Conservation (phyloP, 768 basidiomycete genomes). For the Sporobolomyces pararoseus region DNA sequence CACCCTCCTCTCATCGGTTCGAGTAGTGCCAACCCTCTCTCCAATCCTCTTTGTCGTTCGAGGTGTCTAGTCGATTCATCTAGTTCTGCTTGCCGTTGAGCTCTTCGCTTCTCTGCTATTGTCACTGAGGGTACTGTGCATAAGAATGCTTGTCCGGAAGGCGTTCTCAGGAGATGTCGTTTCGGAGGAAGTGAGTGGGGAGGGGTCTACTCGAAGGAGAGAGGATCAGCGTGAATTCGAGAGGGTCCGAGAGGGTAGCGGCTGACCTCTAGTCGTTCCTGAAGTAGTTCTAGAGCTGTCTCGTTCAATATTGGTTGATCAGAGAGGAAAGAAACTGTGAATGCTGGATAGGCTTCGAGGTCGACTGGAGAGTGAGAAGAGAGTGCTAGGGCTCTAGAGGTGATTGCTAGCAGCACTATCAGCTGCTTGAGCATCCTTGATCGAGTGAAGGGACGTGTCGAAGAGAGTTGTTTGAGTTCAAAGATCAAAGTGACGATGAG, state of each 20-base stretch:
- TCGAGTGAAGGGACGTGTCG: not conserved
- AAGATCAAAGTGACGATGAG: not conserved
- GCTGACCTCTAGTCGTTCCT: not conserved
- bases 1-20: conserved; percentile 41
- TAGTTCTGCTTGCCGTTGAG: conserved; percentile 5
- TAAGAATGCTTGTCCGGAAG: conserved; percentile 43
- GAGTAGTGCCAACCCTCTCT: conserved; percentile 40
- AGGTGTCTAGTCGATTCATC: conserved; percentile 8
- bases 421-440: not conserved
- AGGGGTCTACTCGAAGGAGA: not conserved
- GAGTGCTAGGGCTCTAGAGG: conserved; percentile 12
- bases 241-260: not conserved
- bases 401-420: not conserved
- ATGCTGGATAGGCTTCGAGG: conserved; percentile 42
- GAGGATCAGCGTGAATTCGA: not conserved
- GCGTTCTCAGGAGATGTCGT: conserved; percentile 42
- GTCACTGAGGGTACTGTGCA: conserved; percentile 36
- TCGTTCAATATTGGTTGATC: conserved; percentile 36
- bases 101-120: not conserved
- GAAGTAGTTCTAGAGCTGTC: conserved; percentile 20
- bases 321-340: conserved; percentile 25
- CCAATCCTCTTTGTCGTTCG: conserved; percentile 34
- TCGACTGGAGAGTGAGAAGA: conserved; percentile 44
- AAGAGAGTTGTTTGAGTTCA: not conserved
- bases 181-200: conserved; percentile 1